Evolutionary conservation across 1,284 basidiomycete species (phyloP).

Genomic region (Ceratobasidium sp.): DNA sequence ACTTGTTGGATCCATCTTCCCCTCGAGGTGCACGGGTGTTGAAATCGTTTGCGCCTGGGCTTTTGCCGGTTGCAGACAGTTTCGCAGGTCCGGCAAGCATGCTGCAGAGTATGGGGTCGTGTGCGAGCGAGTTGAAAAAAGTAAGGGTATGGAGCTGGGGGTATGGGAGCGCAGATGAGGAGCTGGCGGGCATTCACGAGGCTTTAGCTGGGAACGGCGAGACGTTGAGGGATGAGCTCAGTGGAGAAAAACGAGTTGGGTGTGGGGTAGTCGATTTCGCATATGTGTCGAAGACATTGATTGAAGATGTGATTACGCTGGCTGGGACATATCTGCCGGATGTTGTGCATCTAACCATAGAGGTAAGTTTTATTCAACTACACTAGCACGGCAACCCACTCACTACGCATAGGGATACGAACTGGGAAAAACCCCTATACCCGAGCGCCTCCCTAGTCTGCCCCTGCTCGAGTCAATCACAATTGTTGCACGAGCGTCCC

Average conservation of each 20-base stretch:
- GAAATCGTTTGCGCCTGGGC: conserved; percentile 35
- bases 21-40: conserved; percentile 31
- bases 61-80: conserved; percentile 29
- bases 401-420: conserved; percentile 30
- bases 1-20: conserved; percentile 33
- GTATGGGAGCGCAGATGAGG: conserved; percentile 41
- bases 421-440: conserved; percentile 31
- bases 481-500: conserved; percentile 32
- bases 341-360: conserved; percentile 34
- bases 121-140: conserved; percentile 21
- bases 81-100: conserved; percentile 41
- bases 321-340: conserved; percentile 32
- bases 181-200: conserved; percentile 36
- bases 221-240: conserved; percentile 9
- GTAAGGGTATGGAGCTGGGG: conserved; percentile 43
- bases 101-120: conserved; percentile 38
- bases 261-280: conserved; percentile 29
- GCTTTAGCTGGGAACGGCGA: conserved; percentile 30
- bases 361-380: conserved; percentile 18
- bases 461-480: conserved; percentile 38
- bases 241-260: conserved; percentile 20
- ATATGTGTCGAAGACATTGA: conserved; percentile 38
- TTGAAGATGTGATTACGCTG: conserved; percentile 38
- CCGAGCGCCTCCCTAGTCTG: conserved; percentile 31
- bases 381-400: not conserved